A percentile compares a stretch with the other conserved stretches of the same genome.
Conservation (phyloP, 2,329 filamentous ascomycete species). For the Aspergillus nomiae region DNA sequence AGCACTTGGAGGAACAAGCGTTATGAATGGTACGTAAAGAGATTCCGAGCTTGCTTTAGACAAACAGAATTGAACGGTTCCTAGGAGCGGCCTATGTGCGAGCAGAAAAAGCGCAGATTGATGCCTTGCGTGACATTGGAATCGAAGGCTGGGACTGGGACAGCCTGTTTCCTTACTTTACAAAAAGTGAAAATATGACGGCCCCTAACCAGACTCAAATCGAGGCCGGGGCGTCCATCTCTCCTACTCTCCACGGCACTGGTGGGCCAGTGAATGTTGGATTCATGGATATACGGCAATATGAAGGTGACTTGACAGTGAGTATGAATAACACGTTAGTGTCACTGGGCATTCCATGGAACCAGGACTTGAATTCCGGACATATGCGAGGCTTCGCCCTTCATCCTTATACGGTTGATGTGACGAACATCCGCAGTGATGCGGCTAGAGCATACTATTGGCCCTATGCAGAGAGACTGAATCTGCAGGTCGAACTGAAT, state of each 20-base stretch:
- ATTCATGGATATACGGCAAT: slow-evolving; percentile 21
- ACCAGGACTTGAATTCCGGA: slow-evolving; percentile 47
- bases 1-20: slow-evolving; percentile 45
- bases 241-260: slow-evolving; percentile 27
- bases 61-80: neutral
- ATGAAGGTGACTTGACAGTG: slow-evolving; percentile 21
- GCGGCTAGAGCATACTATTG: slow-evolving; percentile 53
- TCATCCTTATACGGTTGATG: slow-evolving; percentile 47
- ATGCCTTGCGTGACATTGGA: slow-evolving; percentile 37
- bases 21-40: slow-evolving; percentile 42
- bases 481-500: slow-evolving; percentile 46
- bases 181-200: slow-evolving; percentile 30
- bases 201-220: slow-evolving; percentile 21
- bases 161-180: slow-evolving; percentile 31
- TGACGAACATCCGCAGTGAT: slow-evolving; percentile 45
- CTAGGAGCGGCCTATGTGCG: slow-evolving; percentile 41
- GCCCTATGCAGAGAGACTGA: slow-evolving; percentile 42
- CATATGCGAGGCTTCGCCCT: slow-evolving; percentile 47
- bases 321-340: slow-evolving; percentile 39
- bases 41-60: neutral
- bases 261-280: slow-evolving; percentile 31
- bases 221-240: slow-evolving; percentile 27
- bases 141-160: slow-evolving; percentile 36
- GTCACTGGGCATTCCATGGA: slow-evolving; percentile 39
- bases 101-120: slow-evolving; percentile 37